Base-by-base conservation (phyloP, 768 basidiomycete genomes). In the Serendipita sp. region DNA sequence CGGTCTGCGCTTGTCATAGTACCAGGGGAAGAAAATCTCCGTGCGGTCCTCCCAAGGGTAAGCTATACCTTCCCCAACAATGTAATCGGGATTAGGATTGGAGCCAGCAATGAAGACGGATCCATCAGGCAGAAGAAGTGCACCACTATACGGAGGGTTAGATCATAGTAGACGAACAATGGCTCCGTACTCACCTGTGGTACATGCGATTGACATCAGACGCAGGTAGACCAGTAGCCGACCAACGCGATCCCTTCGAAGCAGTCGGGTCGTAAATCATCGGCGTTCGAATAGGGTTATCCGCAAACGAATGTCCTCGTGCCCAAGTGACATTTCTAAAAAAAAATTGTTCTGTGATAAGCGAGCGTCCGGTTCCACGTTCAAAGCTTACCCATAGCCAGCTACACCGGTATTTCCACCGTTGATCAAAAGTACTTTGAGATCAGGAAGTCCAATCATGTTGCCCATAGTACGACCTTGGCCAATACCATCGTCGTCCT, bases 21-120 rank as follows among this genome's bases (percentile, higher is more conserved):
- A 99, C 10, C 84, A 79, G 0, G 95, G 95, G 76, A 93, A 97
- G 78, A 93, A 99, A 45, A 85, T 80, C 72, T 95, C 92, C 1
- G 87, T 85, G 36, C 82, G 77, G 70, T 93, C 94, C 32, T 85
- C 83, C 1, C 91, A 91, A 1, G 86, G 85, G 78, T 78, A 91
- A 41, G 78, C 44, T 8, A 81, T 79, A n/a, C 76, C 73, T 38
- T 76, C 66, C 69, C 86, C 85, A 66, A 87, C 85, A 46, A 74
- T 74, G 69, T 72, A 76, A 69, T 97, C 93, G 38, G 88, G 78
- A 71, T 94, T 94, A 1, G 94, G 93, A 76, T 97, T 97, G 36
- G 90, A 91, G 4, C 95, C 95, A 35, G 90, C 91, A 68, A 95
- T 81, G 58, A 96, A 73, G 44, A 98, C 85, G 2, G 88, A 89